Evolutionary conservation across 768 basidiomycete species (phyloP).

Genomic region (Auricularia heimuer): DNA sequence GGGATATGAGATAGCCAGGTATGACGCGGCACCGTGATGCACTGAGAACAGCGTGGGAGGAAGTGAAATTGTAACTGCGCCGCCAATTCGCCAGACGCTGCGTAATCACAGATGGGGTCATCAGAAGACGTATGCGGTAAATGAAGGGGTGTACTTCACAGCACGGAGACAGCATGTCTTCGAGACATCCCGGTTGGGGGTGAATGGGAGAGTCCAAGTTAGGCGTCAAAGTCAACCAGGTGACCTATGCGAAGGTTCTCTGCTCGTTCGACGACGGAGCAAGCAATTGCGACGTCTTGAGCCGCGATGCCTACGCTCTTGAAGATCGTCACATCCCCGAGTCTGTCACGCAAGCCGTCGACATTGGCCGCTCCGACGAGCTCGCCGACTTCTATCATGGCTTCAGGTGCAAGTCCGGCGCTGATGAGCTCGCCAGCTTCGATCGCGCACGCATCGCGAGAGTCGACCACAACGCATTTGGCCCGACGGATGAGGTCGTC

Average conservation of each 20-base stretch:
- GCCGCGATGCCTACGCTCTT: constrained; percentile 81
- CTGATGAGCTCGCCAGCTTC: constrained; percentile 81
- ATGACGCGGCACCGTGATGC: no score
- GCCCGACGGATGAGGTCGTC: constrained; percentile 45
- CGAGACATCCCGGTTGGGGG: no score
- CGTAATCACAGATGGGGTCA: no score
- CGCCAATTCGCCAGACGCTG: no score
- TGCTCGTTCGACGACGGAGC: constrained; percentile 55
- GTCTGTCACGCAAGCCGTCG: constrained; percentile 4
- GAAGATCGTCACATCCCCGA: constrained; percentile 62
- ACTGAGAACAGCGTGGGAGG: no score
- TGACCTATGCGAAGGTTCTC: constrained; percentile 44
- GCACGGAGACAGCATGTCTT: no score
- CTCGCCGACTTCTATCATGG: constrained; percentile 63
- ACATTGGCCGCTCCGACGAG: constrained; percentile 25
- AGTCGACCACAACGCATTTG: constrained; percentile 59
- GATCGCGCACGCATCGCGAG: constrained; percentile 49
- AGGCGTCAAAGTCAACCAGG: constrained; percentile 19
- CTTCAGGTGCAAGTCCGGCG: constrained; percentile 28
- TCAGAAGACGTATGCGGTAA: no score
- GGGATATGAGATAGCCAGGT: no score
- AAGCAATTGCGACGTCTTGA: constrained; percentile 81
- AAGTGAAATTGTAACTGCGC: no score
- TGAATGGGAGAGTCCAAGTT: no score
- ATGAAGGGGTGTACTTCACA: no score